Evolutionary conservation across 2,329 filamentous ascomycete genomes (phyloP), one percentile per base, ranked within the genome.

Genomic region (Dactylellina drechsleri): DNA sequence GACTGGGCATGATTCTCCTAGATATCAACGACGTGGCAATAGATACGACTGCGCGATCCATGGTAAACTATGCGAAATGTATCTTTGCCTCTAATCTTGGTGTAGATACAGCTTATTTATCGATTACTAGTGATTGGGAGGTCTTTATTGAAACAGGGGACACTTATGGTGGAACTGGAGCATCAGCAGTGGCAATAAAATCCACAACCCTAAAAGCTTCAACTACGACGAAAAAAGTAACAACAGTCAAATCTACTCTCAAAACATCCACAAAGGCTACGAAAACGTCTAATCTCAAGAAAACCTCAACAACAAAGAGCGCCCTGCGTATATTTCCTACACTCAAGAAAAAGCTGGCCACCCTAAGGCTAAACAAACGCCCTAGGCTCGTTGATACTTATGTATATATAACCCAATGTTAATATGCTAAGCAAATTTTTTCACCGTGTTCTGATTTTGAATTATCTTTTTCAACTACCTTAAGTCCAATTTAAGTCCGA

Each of bases 1-100:
- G 36, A 2, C 28, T 73, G 6, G 68, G 68, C 2, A 66, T 73
- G 53, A 73, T 66, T 18, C 36, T 73, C 4, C 43, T 66, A 7
- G 26, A n/a, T 13, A 54, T 73, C 16, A 31, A 45, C 23, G 49
- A 66, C 28, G 28, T 8, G 0, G 45, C 61, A 0, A 28, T 66
- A n/a, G 47, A 41, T 28, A 56, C 28, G 3, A 54, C 54, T 10
- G 61, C 66, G 16, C 23, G 64, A 52, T 59, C 61, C 1, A 66
- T 73, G 61, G 40, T 73, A 8, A 8, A 16, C 2, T 73, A 73
- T 26, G 16, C 68, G 0, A 66, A 59, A 15, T 66, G 66, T 18
- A 43, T 73, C 41, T 73, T 73, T 18, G 68, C 49, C 6, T 59
- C 61, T 3, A 45, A 62, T 50, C 16, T 56, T n/a, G 23, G 20